phyloP scores from a whole-genome alignment of 805 yeast genomes.

The Candida takata region DNA sequence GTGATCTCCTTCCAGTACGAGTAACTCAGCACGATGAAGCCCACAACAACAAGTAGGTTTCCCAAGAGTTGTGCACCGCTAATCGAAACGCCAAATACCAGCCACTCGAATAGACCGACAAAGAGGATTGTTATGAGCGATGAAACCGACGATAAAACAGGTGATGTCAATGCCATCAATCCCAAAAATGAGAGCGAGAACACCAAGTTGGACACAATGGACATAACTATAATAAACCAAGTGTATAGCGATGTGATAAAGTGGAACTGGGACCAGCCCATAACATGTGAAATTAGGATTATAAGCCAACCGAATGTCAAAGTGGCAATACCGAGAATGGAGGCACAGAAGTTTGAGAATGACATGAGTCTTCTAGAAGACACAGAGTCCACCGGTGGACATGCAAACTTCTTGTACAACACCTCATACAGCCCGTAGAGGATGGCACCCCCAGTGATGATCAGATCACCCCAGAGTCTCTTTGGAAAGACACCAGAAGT shows the following conservation, averaged over 20 bases:
- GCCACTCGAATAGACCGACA: slow-evolving; percentile 74
- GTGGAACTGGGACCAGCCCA: slow-evolving; percentile 52
- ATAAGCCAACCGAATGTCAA: slow-evolving; percentile 40
- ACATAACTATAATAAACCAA: slow-evolving; percentile 42
- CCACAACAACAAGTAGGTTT: slow-evolving; percentile 59
- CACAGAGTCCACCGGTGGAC: slow-evolving; percentile 64
- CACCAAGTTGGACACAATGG: slow-evolving; percentile 54
- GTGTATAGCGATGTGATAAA: slow-evolving; percentile 35
- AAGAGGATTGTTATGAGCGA: slow-evolving; percentile 69
- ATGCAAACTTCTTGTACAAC: slow-evolving; percentile 63
- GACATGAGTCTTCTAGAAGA: slow-evolving; percentile 65
- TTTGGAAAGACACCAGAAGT: slow-evolving; percentile 40
- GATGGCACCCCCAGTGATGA: slow-evolving; percentile 68
- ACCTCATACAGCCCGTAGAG: slow-evolving; percentile 82
- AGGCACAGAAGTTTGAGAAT: slow-evolving; percentile 73
- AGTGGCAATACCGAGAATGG: slow-evolving; percentile 56
- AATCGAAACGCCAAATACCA: slow-evolving; percentile 52
- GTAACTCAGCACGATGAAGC: slow-evolving; percentile 58
- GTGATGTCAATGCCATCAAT: slow-evolving; percentile 77
- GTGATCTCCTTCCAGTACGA: slow-evolving; percentile 63
- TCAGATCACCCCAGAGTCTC: slow-evolving; percentile 59
- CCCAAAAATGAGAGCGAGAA: slow-evolving; percentile 70
- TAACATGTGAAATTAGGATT: slow-evolving; percentile 42
- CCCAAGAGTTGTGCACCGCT: slow-evolving; percentile 56
- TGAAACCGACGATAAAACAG: slow-evolving; percentile 68